These are phyloP conservation scores for Fusarium annulatum DNA, from an alignment of 2,329 filamentous ascomycete genomes.

Conservation along the genomic window DNA sequence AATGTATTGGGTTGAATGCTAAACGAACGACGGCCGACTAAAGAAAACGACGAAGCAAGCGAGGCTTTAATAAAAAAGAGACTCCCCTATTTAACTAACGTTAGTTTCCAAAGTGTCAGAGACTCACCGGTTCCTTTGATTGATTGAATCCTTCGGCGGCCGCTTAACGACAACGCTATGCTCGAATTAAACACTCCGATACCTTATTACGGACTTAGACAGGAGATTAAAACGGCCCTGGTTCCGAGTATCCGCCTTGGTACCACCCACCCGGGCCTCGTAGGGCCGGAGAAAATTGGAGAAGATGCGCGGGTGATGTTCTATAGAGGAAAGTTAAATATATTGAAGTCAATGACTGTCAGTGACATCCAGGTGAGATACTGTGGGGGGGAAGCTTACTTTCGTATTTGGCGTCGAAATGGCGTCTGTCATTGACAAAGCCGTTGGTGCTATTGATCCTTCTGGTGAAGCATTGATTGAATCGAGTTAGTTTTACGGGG, in stretches of 20 bases:
- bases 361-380: background rate
- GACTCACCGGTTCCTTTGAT: conserved; percentile 3
- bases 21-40: conserved; percentile 3
- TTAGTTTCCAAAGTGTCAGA: background rate
- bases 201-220: conserved; percentile 7
- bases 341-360: background rate
- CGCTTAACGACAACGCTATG: conserved; percentile 22
- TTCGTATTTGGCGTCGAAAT: background rate
- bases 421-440: background rate
- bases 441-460: conserved; percentile 18
- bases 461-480: conserved; percentile 9
- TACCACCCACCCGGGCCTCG: background rate
- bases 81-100: conserved; percentile 9
- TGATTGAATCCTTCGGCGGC: conserved; percentile 27
- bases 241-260: conserved; percentile 18
- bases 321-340: background rate
- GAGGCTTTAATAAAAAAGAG: background rate
- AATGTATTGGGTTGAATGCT: conserved; percentile 24
- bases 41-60: background rate
- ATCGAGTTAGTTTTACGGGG: conserved; percentile 5
- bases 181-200: conserved; percentile 15
- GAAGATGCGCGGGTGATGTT: background rate
- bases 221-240: conserved; percentile 20
- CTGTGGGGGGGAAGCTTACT: conserved; percentile 1
- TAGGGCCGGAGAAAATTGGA: conserved; percentile 12